Conservation (phyloP, 441 rosid species). For the Daphne laureola region DNA sequence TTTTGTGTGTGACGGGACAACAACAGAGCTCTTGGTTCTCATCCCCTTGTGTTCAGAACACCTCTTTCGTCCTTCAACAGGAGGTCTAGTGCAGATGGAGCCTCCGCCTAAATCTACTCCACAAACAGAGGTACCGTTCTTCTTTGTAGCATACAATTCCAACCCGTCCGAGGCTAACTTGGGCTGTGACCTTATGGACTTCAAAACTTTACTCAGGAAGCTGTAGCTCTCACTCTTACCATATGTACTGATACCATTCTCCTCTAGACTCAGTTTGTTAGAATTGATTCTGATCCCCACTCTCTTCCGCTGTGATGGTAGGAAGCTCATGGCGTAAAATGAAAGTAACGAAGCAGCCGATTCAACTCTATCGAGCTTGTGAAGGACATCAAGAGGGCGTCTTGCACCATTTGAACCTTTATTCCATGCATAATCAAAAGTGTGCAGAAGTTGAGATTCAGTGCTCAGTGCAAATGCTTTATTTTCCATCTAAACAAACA, state of each 20-base stretch:
- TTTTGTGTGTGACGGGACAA: not conserved
- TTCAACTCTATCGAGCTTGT: slow-evolving; percentile 27
- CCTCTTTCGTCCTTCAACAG: slow-evolving; percentile 12
- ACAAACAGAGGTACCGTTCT: not conserved
- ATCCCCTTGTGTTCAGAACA: slow-evolving; percentile 16
- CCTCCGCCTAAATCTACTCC: slow-evolving; percentile 11
- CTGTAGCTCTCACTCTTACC: slow-evolving; percentile 24
- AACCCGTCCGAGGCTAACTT: slow-evolving; percentile 30
- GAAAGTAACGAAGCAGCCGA: slow-evolving; percentile 22
- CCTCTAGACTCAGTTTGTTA: slow-evolving; percentile 18
- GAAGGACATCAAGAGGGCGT: slow-evolving; percentile 44
- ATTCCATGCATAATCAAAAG: slow-evolving; percentile 91
- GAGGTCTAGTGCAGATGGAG: slow-evolving; percentile 10
- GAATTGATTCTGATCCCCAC: slow-evolving; percentile 40
- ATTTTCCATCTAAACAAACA: slow-evolving; percentile 42
- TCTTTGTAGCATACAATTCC: not conserved
- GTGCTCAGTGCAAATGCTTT: slow-evolving; percentile 52
- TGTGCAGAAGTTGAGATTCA: slow-evolving; percentile 46
- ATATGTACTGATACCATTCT: slow-evolving; percentile 12
- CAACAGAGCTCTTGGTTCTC: slow-evolving; percentile 7
- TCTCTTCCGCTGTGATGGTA: slow-evolving; percentile 28
- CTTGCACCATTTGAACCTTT: slow-evolving; percentile 63
- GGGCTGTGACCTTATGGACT: slow-evolving; percentile 45
- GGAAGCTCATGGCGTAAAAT: slow-evolving; percentile 25
- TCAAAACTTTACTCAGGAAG: slow-evolving; percentile 28